Evolutionary conservation across 306 rosid species (phyloP).

Genomic region (Acacia crassicarpa): DNA sequence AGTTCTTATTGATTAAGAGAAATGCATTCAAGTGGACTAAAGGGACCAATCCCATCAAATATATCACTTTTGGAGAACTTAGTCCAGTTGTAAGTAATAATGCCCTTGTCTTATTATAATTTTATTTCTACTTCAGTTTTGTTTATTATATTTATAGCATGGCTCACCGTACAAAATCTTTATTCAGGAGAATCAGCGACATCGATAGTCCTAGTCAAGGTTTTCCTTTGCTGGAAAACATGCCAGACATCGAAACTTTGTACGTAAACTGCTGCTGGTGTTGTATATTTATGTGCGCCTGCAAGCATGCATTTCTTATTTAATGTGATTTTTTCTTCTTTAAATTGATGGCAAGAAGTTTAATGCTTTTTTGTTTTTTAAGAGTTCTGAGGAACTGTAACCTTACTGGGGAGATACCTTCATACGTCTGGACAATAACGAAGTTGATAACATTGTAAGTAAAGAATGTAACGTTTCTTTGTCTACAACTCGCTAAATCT

Average conservation of each 20-base stretch:
- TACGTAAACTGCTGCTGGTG: slow-evolving; percentile 37
- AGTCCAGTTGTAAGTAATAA: slow-evolving; percentile 52
- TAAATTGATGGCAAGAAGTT: slow-evolving; percentile 11
- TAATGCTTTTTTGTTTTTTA: slow-evolving; percentile 26
- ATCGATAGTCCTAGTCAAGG: slow-evolving; percentile 55
- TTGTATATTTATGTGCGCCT: neutral
- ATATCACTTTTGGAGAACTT: slow-evolving; percentile 58
- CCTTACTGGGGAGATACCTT: slow-evolving; percentile 64
- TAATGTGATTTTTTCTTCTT: slow-evolving; percentile 10
- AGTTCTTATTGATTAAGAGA: slow-evolving; percentile 52
- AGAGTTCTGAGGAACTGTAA: slow-evolving; percentile 82
- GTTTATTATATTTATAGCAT: slow-evolving; percentile 15
- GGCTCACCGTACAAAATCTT: slow-evolving; percentile 21
- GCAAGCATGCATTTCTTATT: neutral
- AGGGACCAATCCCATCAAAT: slow-evolving; percentile 67
- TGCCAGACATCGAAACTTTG: slow-evolving; percentile 45
- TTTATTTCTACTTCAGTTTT: neutral
- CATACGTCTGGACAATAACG: slow-evolving; percentile 53
- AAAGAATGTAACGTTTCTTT: slow-evolving; percentile 15
- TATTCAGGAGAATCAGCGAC: slow-evolving; percentile 74
- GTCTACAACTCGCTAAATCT: slow-evolving; percentile 5
- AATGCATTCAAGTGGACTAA: slow-evolving; percentile 80
- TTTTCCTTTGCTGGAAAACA: slow-evolving; percentile 51
- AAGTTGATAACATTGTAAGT: slow-evolving; percentile 53
- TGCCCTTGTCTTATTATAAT: slow-evolving; percentile 18